These are phyloP conservation scores for Ricinus communis DNA, from an alignment of 345 rosid species.

Conservation along the genomic window DNA sequence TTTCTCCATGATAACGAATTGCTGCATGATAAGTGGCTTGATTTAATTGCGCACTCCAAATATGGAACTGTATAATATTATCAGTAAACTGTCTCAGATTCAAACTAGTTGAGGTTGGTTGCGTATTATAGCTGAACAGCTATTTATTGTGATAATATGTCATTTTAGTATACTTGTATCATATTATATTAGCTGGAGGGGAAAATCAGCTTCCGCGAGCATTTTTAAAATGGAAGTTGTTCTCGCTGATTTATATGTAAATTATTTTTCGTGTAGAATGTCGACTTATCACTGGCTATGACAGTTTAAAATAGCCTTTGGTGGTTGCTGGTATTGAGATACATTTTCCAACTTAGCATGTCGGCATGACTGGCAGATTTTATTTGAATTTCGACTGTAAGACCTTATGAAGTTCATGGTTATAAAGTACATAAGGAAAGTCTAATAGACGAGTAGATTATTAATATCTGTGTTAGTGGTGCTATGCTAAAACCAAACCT, in stretches of 20 bases:
- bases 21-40: neutral
- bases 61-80: neutral
- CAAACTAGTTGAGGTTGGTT: neutral
- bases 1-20: neutral
- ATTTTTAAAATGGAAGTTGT: constrained; percentile 40
- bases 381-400: neutral
- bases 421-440: too few species aligned
- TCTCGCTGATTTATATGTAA: neutral
- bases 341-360: too few species aligned
- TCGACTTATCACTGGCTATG: neutral
- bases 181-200: neutral
- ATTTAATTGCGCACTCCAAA: neutral
- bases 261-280: neutral
- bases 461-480: too few species aligned
- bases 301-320: neutral
- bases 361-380: neutral
- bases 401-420: too few species aligned
- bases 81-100: neutral
- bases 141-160: neutral
- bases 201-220: constrained; percentile 32
- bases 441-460: too few species aligned
- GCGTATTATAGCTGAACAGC: neutral
- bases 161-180: neutral
- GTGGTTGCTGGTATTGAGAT: neutral
- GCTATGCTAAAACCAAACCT: too few species aligned